Base-by-base conservation (phyloP, 106 monocot genomes). In the Allium fistulosum region DNA sequence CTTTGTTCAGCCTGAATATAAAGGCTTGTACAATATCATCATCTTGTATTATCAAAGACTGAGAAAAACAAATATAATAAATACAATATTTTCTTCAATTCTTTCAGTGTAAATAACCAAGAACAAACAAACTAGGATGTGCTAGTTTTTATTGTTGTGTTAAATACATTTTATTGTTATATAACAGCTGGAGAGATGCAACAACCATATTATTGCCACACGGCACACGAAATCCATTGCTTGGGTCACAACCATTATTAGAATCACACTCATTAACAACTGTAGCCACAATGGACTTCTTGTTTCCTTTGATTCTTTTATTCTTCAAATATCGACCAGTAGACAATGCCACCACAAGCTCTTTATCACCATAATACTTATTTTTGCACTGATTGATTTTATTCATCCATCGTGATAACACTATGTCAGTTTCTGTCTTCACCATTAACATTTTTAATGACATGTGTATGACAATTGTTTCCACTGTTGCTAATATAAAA, bases 221-320 rank as follows among this genome's bases (percentile, higher is more conserved):
- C n/a, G n/a, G n/a, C n/a, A n/a, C n/a, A n/a, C n/a, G n/a, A n/a
- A n/a, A n/a, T n/a, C n/a, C n/a, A 48, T 77, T 72, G 52, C 53
- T 47, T 6, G 14, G 4, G 47, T 82, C 82, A 49, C 82, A 82
- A 11, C 82, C 82, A 46, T 74, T 4, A 6, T 53, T 11, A 0
- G 77, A 82, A 45, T 82, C 77, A 48, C 77, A 82, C 53, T 82
- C 82, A 59, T 82, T 77, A 17, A 82, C 77, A 56, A 82, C 82
- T 61, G 51, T 82, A 9, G 82, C 82, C 53, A 46, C 16, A 22
- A 70, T 64, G 3, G 76, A 70, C 26, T 53, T 69, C 8, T 77
- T 74, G 51, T 82, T 81, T 10, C 69, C 81, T 2, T 51, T 59
- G 8, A 81, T 73, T 67, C 58, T 61, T 11, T 60, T 73, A 2